Conservation (phyloP, 2,329 filamentous ascomycete species). For the Fusarium sp. region DNA sequence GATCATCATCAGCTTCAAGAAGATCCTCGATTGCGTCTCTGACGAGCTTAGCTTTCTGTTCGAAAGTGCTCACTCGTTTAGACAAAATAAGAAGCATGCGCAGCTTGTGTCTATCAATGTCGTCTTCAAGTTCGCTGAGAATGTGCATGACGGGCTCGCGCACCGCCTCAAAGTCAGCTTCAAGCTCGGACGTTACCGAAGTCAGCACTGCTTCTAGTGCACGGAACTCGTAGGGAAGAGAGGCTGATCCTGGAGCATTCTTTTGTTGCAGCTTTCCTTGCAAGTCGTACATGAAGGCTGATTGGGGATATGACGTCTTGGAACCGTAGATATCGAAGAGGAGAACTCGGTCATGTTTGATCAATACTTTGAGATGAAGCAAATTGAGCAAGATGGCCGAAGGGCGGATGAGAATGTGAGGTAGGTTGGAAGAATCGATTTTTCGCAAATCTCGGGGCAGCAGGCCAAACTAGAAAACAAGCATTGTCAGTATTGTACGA, state of each 20-base stretch:
- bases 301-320: slow-evolving; percentile 93
- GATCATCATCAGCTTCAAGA: slow-evolving; percentile 94
- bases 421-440: slow-evolving; percentile 95
- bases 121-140: slow-evolving; percentile 90
- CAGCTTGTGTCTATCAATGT: slow-evolving; percentile 95
- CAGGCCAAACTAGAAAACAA: slow-evolving; percentile 77
- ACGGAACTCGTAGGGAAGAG: slow-evolving; percentile 93
- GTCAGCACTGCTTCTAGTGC: slow-evolving; percentile 95
- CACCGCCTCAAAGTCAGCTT: slow-evolving; percentile 94
- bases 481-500: slow-evolving; percentile 6
- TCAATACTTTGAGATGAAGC: slow-evolving; percentile 93
- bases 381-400: slow-evolving; percentile 95
- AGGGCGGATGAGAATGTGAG: slow-evolving; percentile 92
- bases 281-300: slow-evolving; percentile 96
- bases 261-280: slow-evolving; percentile 93
- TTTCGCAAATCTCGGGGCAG: slow-evolving; percentile 95
- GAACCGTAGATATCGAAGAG: slow-evolving; percentile 97
- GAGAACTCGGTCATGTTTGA: slow-evolving; percentile 93
- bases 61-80: slow-evolving; percentile 95
- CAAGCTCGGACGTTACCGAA: slow-evolving; percentile 89
- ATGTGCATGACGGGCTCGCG: slow-evolving; percentile 92
- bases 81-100: slow-evolving; percentile 91
- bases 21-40: slow-evolving; percentile 95
- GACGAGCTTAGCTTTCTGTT: slow-evolving; percentile 94
- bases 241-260: slow-evolving; percentile 64